These are phyloP conservation scores for Globisporangium mamillatum DNA, from an alignment of 352 stramenopile species.

Conservation along the genomic window DNA sequence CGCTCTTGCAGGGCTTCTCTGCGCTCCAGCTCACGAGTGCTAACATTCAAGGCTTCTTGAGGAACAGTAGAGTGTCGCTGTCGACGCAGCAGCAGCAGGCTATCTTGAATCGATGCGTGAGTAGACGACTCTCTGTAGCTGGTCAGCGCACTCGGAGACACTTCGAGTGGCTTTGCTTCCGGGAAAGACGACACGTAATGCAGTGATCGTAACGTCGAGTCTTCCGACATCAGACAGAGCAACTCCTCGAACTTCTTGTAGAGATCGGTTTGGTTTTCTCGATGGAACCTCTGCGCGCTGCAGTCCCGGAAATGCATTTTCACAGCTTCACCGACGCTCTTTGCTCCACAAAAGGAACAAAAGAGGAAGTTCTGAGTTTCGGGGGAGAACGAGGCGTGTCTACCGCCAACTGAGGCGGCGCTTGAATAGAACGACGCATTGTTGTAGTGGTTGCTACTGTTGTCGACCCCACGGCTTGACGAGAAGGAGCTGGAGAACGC, in stretches of 20 bases:
- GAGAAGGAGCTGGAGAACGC: conserved; percentile 8
- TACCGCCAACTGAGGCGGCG: not conserved
- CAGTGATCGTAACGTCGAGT: conserved; percentile 52
- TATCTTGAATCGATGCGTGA: conserved; percentile 38
- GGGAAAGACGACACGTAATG: conserved; percentile 75
- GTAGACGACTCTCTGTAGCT: conserved; percentile 6
- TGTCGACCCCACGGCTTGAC: conserved; percentile 20
- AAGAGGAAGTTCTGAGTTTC: conserved; percentile 47
- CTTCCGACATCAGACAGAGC: conserved; percentile 60
- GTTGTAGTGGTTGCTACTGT: conserved; percentile 26
- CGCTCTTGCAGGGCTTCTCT: not conserved
- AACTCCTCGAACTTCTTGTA: conserved; percentile 67
- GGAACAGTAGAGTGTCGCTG: conserved; percentile 10
- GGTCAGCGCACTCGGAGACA: conserved; percentile 19
- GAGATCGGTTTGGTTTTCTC: conserved; percentile 47
- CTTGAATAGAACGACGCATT: conserved; percentile 11
- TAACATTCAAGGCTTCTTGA: not conserved
- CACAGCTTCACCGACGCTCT: conserved; percentile 36
- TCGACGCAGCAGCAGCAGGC: conserved; percentile 37
- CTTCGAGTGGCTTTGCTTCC: conserved; percentile 34
- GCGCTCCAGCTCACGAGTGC: not conserved
- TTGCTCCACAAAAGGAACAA: conserved; percentile 72
- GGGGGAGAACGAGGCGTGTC: conserved; percentile 2
- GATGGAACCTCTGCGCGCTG: conserved; percentile 46
- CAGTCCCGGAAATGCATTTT: conserved; percentile 51